Evolutionary conservation across 2,329 filamentous ascomycete genomes (phyloP).

Genomic region (Eutypella sp.): DNA sequence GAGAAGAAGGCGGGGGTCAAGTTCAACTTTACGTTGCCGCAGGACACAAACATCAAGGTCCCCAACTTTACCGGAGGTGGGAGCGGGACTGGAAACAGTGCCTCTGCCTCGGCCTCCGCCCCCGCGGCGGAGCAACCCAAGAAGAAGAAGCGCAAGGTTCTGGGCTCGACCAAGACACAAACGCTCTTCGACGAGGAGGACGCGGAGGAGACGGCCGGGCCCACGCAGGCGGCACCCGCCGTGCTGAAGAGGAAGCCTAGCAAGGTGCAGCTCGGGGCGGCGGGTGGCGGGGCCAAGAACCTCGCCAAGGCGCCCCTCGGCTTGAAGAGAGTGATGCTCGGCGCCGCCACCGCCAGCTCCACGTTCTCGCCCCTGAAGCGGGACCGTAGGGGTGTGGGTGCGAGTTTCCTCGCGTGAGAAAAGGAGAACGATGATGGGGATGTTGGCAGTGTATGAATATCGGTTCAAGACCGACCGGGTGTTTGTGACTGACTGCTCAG

Average conservation of each 20-base stretch:
- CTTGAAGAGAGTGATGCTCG: slow-evolving; percentile 24
- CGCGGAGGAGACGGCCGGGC: slow-evolving; percentile 34
- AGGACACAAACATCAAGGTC: slow-evolving; percentile 21
- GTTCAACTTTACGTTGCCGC: slow-evolving; percentile 24
- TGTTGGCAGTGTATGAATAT: no score
- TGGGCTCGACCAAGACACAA: slow-evolving; percentile 58
- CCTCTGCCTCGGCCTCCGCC: neutral
- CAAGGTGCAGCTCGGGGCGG: slow-evolving; percentile 21
- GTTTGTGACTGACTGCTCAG: no score
- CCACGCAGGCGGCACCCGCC: slow-evolving; percentile 9
- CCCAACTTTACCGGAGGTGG: slow-evolving; percentile 16
- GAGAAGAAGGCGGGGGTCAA: slow-evolving; percentile 26
- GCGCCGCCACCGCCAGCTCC: slow-evolving; percentile 45
- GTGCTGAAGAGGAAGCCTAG: slow-evolving; percentile 17
- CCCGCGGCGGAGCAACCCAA: slow-evolving; percentile 31
- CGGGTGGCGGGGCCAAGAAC: slow-evolving; percentile 18
- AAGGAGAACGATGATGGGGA: slow-evolving; percentile 6
- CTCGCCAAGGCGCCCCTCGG: slow-evolving; percentile 33
- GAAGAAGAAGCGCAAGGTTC: slow-evolving; percentile 70
- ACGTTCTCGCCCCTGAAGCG: slow-evolving; percentile 70
- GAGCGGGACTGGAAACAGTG: neutral
- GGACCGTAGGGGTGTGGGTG: slow-evolving; percentile 57
- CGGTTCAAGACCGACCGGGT: no score
- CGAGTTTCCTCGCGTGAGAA: slow-evolving; percentile 52
- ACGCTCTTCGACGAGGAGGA: slow-evolving; percentile 69